A percentile compares a stretch with the other conserved stretches of the same genome.
phyloP scores from a whole-genome alignment of 768 basidiomycete genomes.

The Mycena metata region DNA sequence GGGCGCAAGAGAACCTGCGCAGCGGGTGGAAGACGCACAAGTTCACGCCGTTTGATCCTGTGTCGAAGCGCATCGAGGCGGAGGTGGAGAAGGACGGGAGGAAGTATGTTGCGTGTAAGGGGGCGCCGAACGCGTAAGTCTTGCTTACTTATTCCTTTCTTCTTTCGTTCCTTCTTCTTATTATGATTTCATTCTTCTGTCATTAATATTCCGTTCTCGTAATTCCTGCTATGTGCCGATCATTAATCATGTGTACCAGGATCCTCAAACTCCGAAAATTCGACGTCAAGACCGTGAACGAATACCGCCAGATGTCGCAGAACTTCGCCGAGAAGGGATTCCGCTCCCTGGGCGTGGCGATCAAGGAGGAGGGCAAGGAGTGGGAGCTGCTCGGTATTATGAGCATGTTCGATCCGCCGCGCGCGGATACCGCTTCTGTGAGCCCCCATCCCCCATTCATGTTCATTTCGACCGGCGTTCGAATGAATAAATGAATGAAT shows the following conservation, averaged over 20 bases:
- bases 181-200: too few relatives aligned
- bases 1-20: slow-evolving; percentile 57
- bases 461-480: too few relatives aligned
- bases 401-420: slow-evolving; percentile 62
- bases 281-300: slow-evolving; percentile 46
- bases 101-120: slow-evolving; percentile 58
- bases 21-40: slow-evolving; percentile 60
- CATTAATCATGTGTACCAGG: slow-evolving; percentile 35
- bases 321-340: slow-evolving; percentile 60
- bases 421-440: slow-evolving; percentile 56
- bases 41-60: slow-evolving; percentile 64
- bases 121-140: slow-evolving; percentile 58
- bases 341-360: slow-evolving; percentile 61
- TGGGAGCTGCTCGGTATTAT: slow-evolving; percentile 58
- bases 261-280: slow-evolving; percentile 57
- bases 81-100: slow-evolving; percentile 61
- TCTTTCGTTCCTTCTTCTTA: too few relatives aligned
- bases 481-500: too few relatives aligned
- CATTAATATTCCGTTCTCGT: too few relatives aligned
- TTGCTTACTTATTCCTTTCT: not conserved
- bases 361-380: slow-evolving; percentile 55
- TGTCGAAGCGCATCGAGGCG: slow-evolving; percentile 65
- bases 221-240: too few relatives aligned
- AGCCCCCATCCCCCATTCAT: too few relatives aligned
- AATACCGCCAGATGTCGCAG: slow-evolving; percentile 52